Base-by-base conservation (phyloP, 1,139 yeast genomes). In the Kodamaea ohmeri region DNA sequence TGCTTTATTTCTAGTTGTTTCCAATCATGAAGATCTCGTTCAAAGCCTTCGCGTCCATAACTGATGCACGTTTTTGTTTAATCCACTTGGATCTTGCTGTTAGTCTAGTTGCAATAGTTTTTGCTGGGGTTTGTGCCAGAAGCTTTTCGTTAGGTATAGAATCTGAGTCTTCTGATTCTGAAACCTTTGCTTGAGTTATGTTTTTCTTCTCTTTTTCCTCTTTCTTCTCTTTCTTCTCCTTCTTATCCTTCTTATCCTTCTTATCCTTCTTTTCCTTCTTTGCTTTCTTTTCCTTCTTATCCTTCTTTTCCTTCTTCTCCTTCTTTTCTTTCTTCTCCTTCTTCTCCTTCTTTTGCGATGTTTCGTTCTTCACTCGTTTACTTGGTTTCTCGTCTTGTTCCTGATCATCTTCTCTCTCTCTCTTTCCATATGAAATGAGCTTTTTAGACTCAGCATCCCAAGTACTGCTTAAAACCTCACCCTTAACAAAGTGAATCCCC, bases 11-110 rank as follows among this genome's bases (percentile, higher is more conserved):
- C 19, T 16, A 25, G 19, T 39, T 39, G 45, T 65, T 73, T 42
- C 85, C 69, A 35, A 87, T 78, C 97, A 90, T 90, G 58, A 90
- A 85, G 42, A 90, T 90, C 60, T 90, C 97, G 51, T 87, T 88
- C 45, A 90, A 73, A 17, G 96, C 89, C 56, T 87, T 82, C 11
- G 84, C 74, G 57, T 90, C 97, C 81, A 84, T 78, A 0, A 90
- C 89, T 1, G 97, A 89, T 6, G 95, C 95, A 52, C 92, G 74
- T 57, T 90, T 90, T 55, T 88, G 95, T 47, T 75, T 82, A 41
- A 90, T 89, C 82, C 88, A 89, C 56, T 78, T 80, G 13, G 95
- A 82, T 54, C 97, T 75, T 2, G 84, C 85, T 0, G 95, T 84
- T 36, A 84, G 65, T 54, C 95, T 73, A 2, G 88, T 79, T 4